Conservation (phyloP, 768 basidiomycete species). For the Rhodotorula diobovata region DNA sequence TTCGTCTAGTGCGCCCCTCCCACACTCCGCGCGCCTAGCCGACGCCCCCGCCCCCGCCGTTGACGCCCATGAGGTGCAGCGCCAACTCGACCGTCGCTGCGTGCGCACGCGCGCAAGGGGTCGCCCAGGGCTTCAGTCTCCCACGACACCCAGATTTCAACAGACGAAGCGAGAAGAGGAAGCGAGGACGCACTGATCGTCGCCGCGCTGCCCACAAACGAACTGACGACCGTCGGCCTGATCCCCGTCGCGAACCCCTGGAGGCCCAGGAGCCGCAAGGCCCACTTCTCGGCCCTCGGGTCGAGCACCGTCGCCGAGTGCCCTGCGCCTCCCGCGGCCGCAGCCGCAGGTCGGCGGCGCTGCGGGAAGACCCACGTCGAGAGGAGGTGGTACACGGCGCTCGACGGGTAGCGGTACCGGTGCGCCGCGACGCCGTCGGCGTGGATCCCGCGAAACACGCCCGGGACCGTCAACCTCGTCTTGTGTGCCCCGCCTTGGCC, state of each 20-base stretch:
- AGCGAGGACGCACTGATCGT: constrained; percentile 32
- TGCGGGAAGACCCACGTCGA: constrained; percentile 10
- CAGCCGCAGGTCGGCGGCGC: too few relatives aligned
- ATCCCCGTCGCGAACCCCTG: constrained; percentile 28
- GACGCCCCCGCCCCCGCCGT: constrained; percentile 22
- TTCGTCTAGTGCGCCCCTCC: too few relatives aligned
- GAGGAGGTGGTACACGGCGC: constrained; percentile 21
- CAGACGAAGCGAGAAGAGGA: neutral
- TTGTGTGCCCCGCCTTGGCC: too few relatives aligned
- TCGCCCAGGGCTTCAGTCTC: neutral
- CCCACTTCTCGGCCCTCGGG: constrained; percentile 35
- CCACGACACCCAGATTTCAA: neutral
- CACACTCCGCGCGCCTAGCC: neutral
- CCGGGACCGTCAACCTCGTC: neutral
- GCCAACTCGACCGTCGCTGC: constrained; percentile 35
- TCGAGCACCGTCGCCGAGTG: constrained; percentile 2
- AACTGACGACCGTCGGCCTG: constrained; percentile 33
- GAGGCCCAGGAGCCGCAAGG: constrained; percentile 27
- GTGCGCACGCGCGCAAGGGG: neutral
- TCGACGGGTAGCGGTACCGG: constrained; percentile 28
- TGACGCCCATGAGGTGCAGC: constrained; percentile 33
- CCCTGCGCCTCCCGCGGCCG: neutral
- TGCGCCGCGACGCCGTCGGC: constrained; percentile 22
- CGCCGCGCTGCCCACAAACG: constrained; percentile 39
- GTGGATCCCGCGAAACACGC: constrained; percentile 29